Evolutionary conservation across 352 stramenopile genomes (phyloP).

Genomic region (Pythium aristosporum): DNA sequence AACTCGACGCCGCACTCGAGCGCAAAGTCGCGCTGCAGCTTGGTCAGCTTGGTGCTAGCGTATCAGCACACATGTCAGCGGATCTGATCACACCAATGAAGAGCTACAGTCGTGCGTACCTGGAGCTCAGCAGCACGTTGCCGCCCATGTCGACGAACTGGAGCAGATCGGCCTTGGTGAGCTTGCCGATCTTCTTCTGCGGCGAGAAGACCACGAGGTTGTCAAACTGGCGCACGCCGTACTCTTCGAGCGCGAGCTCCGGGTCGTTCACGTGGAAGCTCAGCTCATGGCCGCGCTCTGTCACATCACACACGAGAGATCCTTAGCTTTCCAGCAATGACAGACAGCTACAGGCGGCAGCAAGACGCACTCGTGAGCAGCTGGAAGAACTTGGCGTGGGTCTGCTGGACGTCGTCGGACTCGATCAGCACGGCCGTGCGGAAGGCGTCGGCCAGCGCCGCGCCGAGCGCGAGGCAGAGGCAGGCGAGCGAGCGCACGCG

Average conservation of each 20-base stretch:
- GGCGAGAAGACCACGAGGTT: slow-evolving; percentile 90
- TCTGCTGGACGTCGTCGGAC: slow-evolving; percentile 50
- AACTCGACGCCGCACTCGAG: slow-evolving; percentile 87
- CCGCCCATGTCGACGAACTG: slow-evolving; percentile 86
- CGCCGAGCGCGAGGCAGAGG: slow-evolving; percentile 21
- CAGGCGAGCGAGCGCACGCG: slow-evolving; percentile 23
- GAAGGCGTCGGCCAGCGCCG: slow-evolving; percentile 31
- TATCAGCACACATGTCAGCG: background rate
- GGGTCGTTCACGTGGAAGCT: slow-evolving; percentile 58
- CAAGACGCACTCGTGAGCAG: slow-evolving; percentile 46
- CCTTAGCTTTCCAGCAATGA: background rate
- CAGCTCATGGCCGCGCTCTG: slow-evolving; percentile 66
- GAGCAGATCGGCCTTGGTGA: slow-evolving; percentile 70
- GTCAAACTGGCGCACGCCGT: slow-evolving; percentile 86
- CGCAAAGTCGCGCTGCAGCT: slow-evolving; percentile 83
- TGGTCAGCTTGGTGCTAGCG: slow-evolving; percentile 65
- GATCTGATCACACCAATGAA: background rate
- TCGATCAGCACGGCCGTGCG: slow-evolving; percentile 75
- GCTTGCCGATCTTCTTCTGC: slow-evolving; percentile 67
- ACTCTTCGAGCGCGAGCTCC: slow-evolving; percentile 66
- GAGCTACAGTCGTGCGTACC: background rate
- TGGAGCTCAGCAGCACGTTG: slow-evolving; percentile 68
- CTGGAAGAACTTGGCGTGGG: slow-evolving; percentile 79
- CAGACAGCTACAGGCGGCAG: background rate
- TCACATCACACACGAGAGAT: background rate